phyloP scores from a whole-genome alignment of 139 green algal species.

The Chlorella sp. region DNA sequence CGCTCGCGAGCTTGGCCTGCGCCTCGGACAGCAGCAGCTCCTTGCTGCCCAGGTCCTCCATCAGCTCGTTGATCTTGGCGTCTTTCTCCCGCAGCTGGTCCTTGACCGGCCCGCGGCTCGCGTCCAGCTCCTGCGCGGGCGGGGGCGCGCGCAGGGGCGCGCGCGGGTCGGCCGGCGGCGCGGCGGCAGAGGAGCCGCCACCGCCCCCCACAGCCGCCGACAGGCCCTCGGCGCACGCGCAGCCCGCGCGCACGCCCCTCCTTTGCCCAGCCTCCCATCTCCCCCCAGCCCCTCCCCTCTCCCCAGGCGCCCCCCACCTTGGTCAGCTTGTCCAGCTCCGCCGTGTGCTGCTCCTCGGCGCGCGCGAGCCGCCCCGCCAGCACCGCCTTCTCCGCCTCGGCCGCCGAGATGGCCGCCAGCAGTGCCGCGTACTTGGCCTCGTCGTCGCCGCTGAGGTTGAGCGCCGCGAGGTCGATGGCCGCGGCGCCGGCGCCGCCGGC shows the following conservation, averaged over 20 bases:
- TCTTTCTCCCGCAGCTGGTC: slow-evolving; percentile 73
- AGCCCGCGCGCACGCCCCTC: slow-evolving; percentile 8
- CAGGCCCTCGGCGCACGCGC: background rate
- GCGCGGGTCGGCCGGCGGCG: no score
- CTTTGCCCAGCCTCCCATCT: background rate
- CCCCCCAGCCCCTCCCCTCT: background rate
- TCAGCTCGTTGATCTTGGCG: slow-evolving; percentile 74
- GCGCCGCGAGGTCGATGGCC: slow-evolving; percentile 1
- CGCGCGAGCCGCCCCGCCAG: slow-evolving; percentile 86
- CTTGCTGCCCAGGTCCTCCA: slow-evolving; percentile 78
- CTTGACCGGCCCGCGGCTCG: slow-evolving; percentile 42
- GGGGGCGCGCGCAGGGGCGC: no score
- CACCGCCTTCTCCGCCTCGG: slow-evolving; percentile 37
- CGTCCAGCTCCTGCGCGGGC: no score
- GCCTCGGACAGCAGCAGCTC: slow-evolving; percentile 59
- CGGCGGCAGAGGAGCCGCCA: no score
- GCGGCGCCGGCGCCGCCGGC: slow-evolving; percentile 5
- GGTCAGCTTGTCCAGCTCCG: slow-evolving; percentile 35
- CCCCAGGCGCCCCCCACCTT: background rate
- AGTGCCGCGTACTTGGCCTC: slow-evolving; percentile 59
- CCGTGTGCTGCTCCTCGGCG: slow-evolving; percentile 66
- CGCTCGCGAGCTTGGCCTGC: slow-evolving; percentile 28
- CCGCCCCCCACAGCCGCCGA: no score
- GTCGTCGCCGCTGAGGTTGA: slow-evolving; percentile 33
- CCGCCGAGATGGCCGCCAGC: slow-evolving; percentile 39